Conservation (phyloP, 2,329 filamentous ascomycete species). For the Clonostachys chloroleuca region DNA sequence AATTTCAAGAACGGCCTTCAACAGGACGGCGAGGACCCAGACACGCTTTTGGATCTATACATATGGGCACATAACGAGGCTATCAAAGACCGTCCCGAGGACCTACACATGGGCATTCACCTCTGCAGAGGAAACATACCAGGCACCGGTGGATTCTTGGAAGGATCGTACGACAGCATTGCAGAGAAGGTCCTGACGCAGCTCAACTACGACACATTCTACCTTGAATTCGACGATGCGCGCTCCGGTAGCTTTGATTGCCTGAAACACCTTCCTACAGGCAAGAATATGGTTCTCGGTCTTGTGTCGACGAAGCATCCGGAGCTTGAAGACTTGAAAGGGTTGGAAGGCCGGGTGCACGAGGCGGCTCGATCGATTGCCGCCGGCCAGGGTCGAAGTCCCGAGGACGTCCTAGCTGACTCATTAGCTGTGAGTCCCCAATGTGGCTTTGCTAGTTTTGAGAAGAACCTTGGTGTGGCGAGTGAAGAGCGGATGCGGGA, state of each 20-base stretch:
- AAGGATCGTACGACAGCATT: constrained; percentile 60
- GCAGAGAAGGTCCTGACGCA: constrained; percentile 55
- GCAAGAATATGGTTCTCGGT: constrained; percentile 59
- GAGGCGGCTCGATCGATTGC: constrained; percentile 63
- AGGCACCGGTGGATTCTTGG: constrained; percentile 58
- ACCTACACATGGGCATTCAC: constrained; percentile 69
- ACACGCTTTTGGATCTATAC: constrained; percentile 65
- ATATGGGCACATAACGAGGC: constrained; percentile 72
- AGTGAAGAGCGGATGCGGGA: constrained; percentile 65
- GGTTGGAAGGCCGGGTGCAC: constrained; percentile 48
- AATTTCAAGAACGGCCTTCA: constrained; percentile 57
- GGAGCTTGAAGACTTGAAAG: constrained; percentile 48
- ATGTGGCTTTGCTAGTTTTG: constrained; percentile 67
- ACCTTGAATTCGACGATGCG: constrained; percentile 55
- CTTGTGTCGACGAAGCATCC: constrained; percentile 59
- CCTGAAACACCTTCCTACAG: constrained; percentile 49
- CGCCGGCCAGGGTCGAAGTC: constrained; percentile 54
- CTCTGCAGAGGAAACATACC: constrained; percentile 60
- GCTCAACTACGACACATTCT: constrained; percentile 57
- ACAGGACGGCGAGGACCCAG: constrained; percentile 54
- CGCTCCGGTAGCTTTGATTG: constrained; percentile 60
- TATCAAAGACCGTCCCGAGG: constrained; percentile 53
- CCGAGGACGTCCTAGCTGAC: constrained; percentile 60
- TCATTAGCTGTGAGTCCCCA: constrained; percentile 62
- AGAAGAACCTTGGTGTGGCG: constrained; percentile 59